Evolutionary conservation across 1,284 basidiomycete genomes (phyloP).

Genomic region (Rhizopogon hawkerae): DNA sequence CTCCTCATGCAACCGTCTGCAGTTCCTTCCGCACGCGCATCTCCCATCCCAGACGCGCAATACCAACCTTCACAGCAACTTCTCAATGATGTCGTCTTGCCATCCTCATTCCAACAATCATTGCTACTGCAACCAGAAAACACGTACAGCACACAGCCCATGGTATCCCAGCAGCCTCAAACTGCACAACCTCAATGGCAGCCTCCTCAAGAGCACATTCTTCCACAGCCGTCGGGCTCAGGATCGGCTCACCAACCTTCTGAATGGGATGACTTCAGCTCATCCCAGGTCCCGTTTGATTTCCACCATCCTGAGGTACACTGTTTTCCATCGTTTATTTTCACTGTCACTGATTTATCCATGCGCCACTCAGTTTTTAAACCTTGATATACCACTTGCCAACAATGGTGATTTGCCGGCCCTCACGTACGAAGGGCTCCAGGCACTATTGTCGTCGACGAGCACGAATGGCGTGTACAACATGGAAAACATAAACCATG

Average conservation of each 20-base stretch:
- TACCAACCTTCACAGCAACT: conserved; percentile 7
- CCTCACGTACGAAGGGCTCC: conserved; percentile 13
- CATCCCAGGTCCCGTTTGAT: not conserved
- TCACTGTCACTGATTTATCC: conserved; percentile 5
- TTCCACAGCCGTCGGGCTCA: conserved; percentile 3
- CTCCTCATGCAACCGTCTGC: conserved; percentile 11
- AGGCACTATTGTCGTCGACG: conserved; percentile 18
- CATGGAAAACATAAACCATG: conserved; percentile 24
- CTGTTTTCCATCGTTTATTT: not conserved
- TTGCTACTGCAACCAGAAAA: conserved; percentile 1
- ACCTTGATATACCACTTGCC: conserved; percentile 11
- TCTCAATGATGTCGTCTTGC: not conserved
- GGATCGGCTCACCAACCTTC: not conserved
- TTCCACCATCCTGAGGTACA: conserved; percentile 12
- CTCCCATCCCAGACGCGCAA: conserved; percentile 10
- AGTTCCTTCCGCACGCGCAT: conserved; percentile 4
- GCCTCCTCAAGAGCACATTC: not conserved
- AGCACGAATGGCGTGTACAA: conserved; percentile 27
- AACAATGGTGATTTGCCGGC: not conserved
- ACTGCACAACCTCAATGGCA: not conserved
- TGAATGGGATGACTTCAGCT: conserved; percentile 11
- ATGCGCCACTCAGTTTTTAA: conserved; percentile 7
- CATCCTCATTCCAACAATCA: conserved; percentile 10
- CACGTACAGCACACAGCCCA: conserved; percentile 8
- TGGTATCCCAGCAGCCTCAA: conserved; percentile 5